Evolutionary conservation across 257 asterid species (phyloP).

Genomic region (Nicotiana undulata): DNA sequence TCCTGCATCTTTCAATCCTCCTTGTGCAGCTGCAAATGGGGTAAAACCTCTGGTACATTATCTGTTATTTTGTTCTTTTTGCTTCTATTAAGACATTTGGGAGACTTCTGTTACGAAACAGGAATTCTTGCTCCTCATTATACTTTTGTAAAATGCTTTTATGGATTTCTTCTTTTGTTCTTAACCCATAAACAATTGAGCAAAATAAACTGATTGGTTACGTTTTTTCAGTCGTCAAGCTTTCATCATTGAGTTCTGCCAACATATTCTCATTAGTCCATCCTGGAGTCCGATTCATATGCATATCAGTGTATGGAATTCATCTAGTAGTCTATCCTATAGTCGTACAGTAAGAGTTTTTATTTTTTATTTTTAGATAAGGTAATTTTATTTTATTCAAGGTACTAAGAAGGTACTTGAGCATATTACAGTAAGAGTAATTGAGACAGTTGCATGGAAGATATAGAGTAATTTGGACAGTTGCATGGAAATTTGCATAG

Average conservation of each 20-base stretch:
- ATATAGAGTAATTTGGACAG: not conserved
- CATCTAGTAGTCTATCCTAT: not conserved
- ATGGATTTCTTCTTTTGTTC: not conserved
- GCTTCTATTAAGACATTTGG: not conserved
- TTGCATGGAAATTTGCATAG: not conserved
- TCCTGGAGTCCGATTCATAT: not conserved
- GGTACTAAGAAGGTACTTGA: not conserved
- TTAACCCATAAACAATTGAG: not conserved
- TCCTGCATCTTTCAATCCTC: constrained; percentile 47
- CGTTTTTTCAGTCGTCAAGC: not conserved
- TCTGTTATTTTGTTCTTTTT: not conserved
- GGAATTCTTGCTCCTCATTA: not conserved
- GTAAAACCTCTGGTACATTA: constrained; percentile 48
- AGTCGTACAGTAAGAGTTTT: not conserved
- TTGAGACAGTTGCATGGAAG: not conserved
- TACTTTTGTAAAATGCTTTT: not conserved
- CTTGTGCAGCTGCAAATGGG: constrained; percentile 29
- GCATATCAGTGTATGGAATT: not conserved
- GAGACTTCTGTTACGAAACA: not conserved
- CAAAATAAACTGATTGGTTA: not conserved
- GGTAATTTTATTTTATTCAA: not conserved
- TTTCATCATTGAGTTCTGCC: not conserved
- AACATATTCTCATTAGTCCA: not conserved
- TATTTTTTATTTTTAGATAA: not conserved
- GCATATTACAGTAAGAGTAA: not conserved